Evolutionary conservation across 164 flowering plant genomes (phyloP), one percentile per base, ranked within the genome.

Genomic region (Berberis vulgaris): DNA sequence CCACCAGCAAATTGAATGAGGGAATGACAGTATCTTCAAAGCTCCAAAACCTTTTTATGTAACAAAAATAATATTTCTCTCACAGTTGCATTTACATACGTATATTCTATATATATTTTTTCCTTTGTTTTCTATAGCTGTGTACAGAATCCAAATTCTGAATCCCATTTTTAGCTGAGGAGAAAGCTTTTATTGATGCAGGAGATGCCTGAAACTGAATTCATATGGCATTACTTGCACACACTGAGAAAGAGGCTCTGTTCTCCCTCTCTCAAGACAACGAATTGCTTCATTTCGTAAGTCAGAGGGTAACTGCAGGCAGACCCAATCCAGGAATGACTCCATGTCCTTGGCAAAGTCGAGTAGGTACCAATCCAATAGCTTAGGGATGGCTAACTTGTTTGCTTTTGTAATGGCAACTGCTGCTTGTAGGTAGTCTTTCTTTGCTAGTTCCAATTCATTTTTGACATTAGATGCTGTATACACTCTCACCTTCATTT

Each of bases 341-440:
- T 88, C 94, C 61, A 87, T 54, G 67, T 88, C 92, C 77, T 91
- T 88, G 41, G 96, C 96, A 74, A 88, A 91, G 76, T 91, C 96
- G 0, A 83, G 85, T 7, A 86, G 69, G 73, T 91, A 91, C 96
- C 97, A 91, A 65, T 91, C 89, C 74, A 91, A 67, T 62, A 91
- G 78, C 73, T 91, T 91, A 58, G 93, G 91, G 54, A 91, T 81
- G 39, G 81, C 76, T 42, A 78, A 52, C 61, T 80, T 82, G 38
- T 66, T 74, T 4, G 61, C 56, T 6, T 65, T 62, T 52, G 94
- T 83, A 61, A 88, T 78, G 58, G 85, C 88, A 10, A 91, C 74
- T 45, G 96, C 81, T 41, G 97, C 97, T 72, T 83, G 90, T 61
- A 91, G 64, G 67, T 84, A 91, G 59, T 87, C 92, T 66, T 73